These are phyloP conservation scores for Pterocarpus santalinus DNA, from an alignment of 306 rosid species.

Conservation along the genomic window DNA sequence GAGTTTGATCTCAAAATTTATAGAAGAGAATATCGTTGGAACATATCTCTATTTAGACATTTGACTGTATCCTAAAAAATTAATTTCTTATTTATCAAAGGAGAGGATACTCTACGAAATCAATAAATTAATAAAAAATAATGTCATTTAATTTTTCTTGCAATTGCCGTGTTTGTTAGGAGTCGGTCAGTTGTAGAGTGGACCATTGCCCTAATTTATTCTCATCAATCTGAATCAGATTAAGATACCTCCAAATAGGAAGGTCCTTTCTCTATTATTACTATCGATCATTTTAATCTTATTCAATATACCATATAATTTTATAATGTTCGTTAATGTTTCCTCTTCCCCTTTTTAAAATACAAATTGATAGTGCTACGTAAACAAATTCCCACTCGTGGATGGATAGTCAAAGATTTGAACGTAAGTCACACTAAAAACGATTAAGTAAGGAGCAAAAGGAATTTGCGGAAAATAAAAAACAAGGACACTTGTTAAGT, in stretches of 20 bases:
- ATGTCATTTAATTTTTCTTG: not conserved
- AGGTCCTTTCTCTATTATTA: constrained; percentile 5
- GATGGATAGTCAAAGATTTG: constrained; percentile 23
- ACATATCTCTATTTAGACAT: too few relatives aligned
- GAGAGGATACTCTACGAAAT: too few relatives aligned
- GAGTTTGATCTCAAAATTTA: too few relatives aligned
- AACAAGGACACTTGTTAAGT: not conserved
- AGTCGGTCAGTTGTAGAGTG: not conserved
- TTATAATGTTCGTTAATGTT: not conserved
- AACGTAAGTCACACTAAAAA: not conserved
- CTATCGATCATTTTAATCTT: not conserved
- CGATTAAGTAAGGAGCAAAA: not conserved
- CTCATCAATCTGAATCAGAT: constrained; percentile 9
- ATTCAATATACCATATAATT: constrained; percentile 33
- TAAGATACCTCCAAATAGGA: constrained; percentile 18
- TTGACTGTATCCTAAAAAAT: too few relatives aligned
- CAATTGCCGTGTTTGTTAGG: constrained; percentile 6
- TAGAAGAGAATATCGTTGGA: too few relatives aligned
- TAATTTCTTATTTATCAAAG: too few relatives aligned
- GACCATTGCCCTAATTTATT: not conserved
- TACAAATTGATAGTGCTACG: not conserved
- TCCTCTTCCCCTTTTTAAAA: not conserved
- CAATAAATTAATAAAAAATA: too few relatives aligned
- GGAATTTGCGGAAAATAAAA: not conserved
- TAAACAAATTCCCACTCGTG: constrained; percentile 1